Base-by-base conservation (phyloP, 768 basidiomycete genomes). In the Pilatotrama ljubarskyi region DNA sequence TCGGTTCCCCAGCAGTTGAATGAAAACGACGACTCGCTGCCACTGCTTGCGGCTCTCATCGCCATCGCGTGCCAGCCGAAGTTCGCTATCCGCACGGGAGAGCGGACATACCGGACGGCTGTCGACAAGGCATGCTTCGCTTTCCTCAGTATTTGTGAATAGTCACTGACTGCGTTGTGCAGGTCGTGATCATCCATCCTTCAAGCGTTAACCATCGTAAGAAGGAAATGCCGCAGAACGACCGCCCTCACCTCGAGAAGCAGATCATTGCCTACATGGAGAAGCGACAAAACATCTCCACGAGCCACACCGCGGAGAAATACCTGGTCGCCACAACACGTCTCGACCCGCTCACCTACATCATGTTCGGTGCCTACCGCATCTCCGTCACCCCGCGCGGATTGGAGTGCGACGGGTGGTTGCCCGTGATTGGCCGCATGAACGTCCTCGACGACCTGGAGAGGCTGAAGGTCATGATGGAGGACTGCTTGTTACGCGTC, bases 281-380 rank as follows among this genome's bases (percentile, higher is more conserved):
- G 68, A 96, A 96, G 75, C 82, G 89, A 18, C 85, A 87, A 66
- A 95, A 93, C 65, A 77, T 90, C 37, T 82, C 84, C 20, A 73
- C 69, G 13, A 76, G 76, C 10, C 73, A 79, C 24, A 66, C 64
- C 37, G 66, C 87, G 3, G 84, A 87, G 67, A 93, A 83, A 50
- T 88, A 81, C 71, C 78, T 96, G 20, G 82, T 93, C 49, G 85
- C 82, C 35, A 94, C 93, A 13, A 95, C 93, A 0, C 86, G 87
- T 44, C 76, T 98, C 24, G 93, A 96, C 69, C 90, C 91, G 9
- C 79, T 98, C 80, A 88, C 88, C 5, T 96, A 95, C 71, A 80
- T 96, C 72, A 79, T 98, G 11, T 96, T 98, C 66, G 95, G 95
- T 6, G 94, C 93, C 0, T 85, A 92, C 72, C 82, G 86, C 50